Base-by-base conservation (phyloP, 257 asterid species). In the Nicotiana attenuata region DNA sequence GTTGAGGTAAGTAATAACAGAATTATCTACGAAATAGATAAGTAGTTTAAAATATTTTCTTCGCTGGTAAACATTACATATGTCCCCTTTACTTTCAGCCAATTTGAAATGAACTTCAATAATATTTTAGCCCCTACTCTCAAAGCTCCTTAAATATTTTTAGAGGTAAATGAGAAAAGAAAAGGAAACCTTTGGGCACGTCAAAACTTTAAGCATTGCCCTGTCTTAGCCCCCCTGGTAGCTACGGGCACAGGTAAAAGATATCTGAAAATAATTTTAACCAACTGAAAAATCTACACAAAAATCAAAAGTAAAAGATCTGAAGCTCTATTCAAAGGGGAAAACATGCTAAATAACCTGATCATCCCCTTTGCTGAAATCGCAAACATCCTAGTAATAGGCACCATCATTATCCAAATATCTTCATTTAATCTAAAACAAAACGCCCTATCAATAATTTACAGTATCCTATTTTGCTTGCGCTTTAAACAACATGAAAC, bases 401-500 rank as follows among this genome's bases (percentile, higher is more conserved):
- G 19, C 57, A 0, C 2, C 9, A 47, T 47, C 78, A 26, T 5
- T 24, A 75, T 50, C 80, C 26, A 2, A 75, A 75, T 50, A 50
- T 75, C 63, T 50, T 50, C 45, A 50, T 14, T 75, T 50, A 26
- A 50, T 45, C 20, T n/a, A 55, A 35, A 68, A 60, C 35, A 14
- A 26, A 57, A 57, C 26, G 47, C 3, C 20, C 55, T 73, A 83
- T 47, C 17, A 73, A 80, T 55, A 79, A 65, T 82, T 83, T 83
- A 85, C 87, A 85, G 80, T 53, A 52, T 81, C 45, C 77, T 68
- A 67, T 78, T 79, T 69, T 10, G 81, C 86, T 83, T 84, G 86
- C 83, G 83, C 81, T 83, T 78, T 28, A 10, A 57, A 22, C 41
- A 83, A 60, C 55, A 83, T 24, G 80, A 63, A 77, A 55, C 81